phyloP scores from a whole-genome alignment of 1,139 yeast genomes.

The Suhomyces chickasaworum region DNA sequence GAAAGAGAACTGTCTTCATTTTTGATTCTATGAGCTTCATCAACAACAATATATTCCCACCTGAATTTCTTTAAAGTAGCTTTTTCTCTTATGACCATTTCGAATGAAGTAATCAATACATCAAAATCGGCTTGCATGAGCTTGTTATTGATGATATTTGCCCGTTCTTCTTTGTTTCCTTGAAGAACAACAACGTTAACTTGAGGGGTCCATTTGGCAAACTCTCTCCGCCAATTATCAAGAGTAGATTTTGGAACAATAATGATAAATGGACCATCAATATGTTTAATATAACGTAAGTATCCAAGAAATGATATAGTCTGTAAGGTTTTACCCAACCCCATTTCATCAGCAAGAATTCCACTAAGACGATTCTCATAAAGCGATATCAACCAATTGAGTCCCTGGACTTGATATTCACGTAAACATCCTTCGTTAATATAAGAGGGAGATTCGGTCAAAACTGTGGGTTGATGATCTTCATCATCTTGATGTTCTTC shows the following conservation, averaged over 20 bases:
- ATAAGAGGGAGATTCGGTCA: slow-evolving; percentile 65
- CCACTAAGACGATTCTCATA: slow-evolving; percentile 87
- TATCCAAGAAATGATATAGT: slow-evolving; percentile 84
- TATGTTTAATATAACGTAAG: slow-evolving; percentile 57
- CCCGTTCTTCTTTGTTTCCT: slow-evolving; percentile 71
- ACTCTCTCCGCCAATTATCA: slow-evolving; percentile 80
- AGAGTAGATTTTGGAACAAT: slow-evolving; percentile 79
- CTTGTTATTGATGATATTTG: slow-evolving; percentile 49
- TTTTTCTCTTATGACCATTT: slow-evolving; percentile 75
- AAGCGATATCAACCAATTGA: slow-evolving; percentile 85
- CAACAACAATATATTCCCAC: slow-evolving; percentile 77
- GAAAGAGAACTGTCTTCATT: slow-evolving; percentile 75
- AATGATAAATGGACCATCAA: slow-evolving; percentile 73
- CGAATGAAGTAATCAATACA: slow-evolving; percentile 72
- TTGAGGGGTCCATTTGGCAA: slow-evolving; percentile 77
- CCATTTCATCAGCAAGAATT: slow-evolving; percentile 97
- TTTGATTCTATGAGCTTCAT: slow-evolving; percentile 81
- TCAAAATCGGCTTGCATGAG: slow-evolving; percentile 66
- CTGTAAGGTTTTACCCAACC: slow-evolving; percentile 93
- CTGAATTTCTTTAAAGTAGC: slow-evolving; percentile 60
- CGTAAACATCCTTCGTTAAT: slow-evolving; percentile 60
- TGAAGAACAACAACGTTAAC: slow-evolving; percentile 67
- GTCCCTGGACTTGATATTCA: slow-evolving; percentile 87
- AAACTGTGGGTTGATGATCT: slow-evolving; percentile 44
- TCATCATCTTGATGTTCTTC: slow-evolving; percentile 44